phyloP scores from a whole-genome alignment of 768 basidiomycete species.

The Candolleomyces aberdarensis region DNA sequence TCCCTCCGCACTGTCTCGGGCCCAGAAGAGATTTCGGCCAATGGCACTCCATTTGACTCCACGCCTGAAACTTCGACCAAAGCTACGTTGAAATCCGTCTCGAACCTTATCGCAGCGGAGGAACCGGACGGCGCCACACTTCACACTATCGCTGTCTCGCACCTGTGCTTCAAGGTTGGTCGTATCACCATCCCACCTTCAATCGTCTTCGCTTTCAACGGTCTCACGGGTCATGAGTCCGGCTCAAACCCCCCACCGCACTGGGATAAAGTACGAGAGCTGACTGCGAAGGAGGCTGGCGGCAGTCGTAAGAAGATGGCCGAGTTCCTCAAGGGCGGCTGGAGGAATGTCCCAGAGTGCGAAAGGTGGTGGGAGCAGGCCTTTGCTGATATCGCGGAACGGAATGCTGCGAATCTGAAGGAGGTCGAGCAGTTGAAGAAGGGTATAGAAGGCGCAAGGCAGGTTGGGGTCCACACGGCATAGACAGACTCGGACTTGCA shows the following conservation, averaged over 20 bases:
- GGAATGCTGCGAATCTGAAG: constrained; percentile 10
- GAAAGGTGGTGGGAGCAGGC: constrained; percentile 72
- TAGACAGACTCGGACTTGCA: too few species aligned
- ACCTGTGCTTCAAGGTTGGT: constrained; percentile 65
- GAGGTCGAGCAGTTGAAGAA: constrained; percentile 1
- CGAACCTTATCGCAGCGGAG: not conserved
- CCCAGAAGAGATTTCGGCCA: not conserved
- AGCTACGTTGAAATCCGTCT: not conserved
- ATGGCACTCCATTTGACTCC: not conserved
- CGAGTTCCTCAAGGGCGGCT: constrained; percentile 53
- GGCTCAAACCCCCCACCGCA: constrained; percentile 51
- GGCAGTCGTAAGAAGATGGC: constrained; percentile 39
- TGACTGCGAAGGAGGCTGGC: constrained; percentile 28
- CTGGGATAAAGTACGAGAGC: constrained; percentile 39
- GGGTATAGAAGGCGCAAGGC: not conserved
- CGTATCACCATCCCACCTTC: constrained; percentile 67
- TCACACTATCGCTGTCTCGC: constrained; percentile 63
- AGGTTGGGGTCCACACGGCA: not conserved
- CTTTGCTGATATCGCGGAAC: constrained; percentile 47
- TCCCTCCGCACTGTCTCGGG: not conserved
- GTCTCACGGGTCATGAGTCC: constrained; percentile 32
- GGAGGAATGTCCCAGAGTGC: constrained; percentile 52
- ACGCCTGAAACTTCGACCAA: not conserved
- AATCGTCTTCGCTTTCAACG: constrained; percentile 57
- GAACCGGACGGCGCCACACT: constrained; percentile 56